Base-by-base conservation (phyloP, 257 asterid species). In the Nicotiana noctiflora region DNA sequence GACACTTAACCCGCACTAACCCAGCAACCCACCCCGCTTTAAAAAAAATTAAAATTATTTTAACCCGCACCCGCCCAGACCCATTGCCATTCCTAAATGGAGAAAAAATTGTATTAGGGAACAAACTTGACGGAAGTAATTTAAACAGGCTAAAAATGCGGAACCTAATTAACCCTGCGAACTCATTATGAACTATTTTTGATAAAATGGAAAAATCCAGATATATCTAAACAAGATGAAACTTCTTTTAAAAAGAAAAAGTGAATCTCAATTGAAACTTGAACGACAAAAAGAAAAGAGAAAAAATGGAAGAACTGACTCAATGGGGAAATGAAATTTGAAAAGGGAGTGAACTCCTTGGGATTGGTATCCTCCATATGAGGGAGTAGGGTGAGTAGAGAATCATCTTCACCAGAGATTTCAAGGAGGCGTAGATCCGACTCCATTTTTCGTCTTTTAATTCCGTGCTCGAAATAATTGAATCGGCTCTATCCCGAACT, bases 371-470 rank as follows among this genome's bases (percentile, higher is more conserved):
- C 80, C 46, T 40, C 80, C 57, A 72, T 49, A 21, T 56, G 56
- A 46, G 80, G 74, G 51, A 68, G 76, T 31, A 34, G 80, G 18
- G 63, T 15, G 34, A 81, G 83, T 2, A 67, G 80, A 25, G 83
- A 81, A 81, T 81, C 83, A 21, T 70, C 79, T 12, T 81, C 83
- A 9, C 74, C 80, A 8, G 79, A 40, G 55, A 81, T 70, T 81
- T 81, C 84, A 61, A 74, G 60, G 52, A 56, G 27, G 17, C 21
- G n/a, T 65, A 56, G 63, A 81, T 72, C 75, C 11, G 64, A 68
- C 25, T 72, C 80, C 70, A 34, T 72, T 18, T 66, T 21, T 65
- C 77, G 34, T 19, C 23, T 17, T 0, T 74, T 9, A 8, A 44
- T n/a, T 70, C 57, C 5, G 13, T 17, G 46, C 31, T 76, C 19